A percentile compares a stretch with the other conserved stretches of the same genome.
Evolutionary conservation across 257 asterid species (phyloP).

Genomic region (Solanum arcanum): DNA sequence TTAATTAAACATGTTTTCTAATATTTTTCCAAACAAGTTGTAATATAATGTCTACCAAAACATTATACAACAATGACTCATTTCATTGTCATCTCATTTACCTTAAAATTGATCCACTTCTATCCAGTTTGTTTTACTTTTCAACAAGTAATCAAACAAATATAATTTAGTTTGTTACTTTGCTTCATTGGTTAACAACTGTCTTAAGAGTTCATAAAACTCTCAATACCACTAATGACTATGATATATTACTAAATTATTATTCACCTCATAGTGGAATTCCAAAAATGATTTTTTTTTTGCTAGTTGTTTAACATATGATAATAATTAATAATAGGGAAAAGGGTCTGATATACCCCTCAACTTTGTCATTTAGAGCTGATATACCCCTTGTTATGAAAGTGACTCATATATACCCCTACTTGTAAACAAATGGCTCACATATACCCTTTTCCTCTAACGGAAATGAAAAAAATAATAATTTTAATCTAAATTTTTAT

Average conservation of each 20-base stretch:
- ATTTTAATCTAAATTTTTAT: too few relatives aligned
- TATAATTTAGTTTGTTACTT: not conserved
- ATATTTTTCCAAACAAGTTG: not conserved
- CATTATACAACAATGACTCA: not conserved
- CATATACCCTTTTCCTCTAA: too few relatives aligned
- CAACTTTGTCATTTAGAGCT: too few relatives aligned
- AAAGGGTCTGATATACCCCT: too few relatives aligned
- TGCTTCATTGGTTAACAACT: not conserved
- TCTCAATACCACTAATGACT: not conserved
- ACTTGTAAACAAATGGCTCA: too few relatives aligned
- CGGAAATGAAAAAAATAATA: too few relatives aligned
- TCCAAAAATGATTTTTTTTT: too few relatives aligned
- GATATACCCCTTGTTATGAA: too few relatives aligned
- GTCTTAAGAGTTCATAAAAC: not conserved
- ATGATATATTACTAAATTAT: not conserved
- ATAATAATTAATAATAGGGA: not conserved
- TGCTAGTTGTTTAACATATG: not conserved
- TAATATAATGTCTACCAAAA: not conserved
- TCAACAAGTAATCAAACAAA: not conserved
- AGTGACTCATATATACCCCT: too few relatives aligned
- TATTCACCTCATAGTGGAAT: not conserved
- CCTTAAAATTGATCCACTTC: not conserved
- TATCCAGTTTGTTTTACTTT: not conserved
- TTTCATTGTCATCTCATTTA: not conserved
- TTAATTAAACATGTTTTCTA: not conserved